These are phyloP conservation scores for Calonectria hongkongensis DNA, from an alignment of 2,329 filamentous ascomycete species.

Conservation along the genomic window DNA sequence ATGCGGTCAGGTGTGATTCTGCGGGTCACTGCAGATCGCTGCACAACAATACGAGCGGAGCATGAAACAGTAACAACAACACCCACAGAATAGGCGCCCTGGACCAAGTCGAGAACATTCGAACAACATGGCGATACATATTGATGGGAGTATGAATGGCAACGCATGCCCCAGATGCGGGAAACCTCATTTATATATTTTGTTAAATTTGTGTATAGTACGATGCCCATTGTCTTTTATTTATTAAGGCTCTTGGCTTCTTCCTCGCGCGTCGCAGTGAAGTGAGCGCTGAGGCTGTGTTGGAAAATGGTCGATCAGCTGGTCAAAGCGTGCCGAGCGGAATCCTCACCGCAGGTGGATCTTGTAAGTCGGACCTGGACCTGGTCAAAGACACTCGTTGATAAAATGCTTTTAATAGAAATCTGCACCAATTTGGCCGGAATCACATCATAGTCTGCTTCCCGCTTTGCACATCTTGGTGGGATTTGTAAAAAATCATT, in stretches of 20 bases:
- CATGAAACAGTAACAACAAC: background rate
- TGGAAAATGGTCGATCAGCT: background rate
- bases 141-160: background rate
- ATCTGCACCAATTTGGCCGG: background rate
- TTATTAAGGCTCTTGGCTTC: background rate
- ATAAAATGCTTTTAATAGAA: constrained; percentile 21
- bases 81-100: background rate
- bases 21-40: background rate
- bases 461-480: background rate
- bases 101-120: background rate
- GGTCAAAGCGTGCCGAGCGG: background rate
- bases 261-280: background rate
- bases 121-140: background rate
- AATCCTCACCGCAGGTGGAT: background rate
- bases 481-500: background rate
- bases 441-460: constrained; percentile 2
- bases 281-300: background rate
- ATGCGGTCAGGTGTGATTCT: background rate
- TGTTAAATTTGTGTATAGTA: background rate
- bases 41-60: background rate
- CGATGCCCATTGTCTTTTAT: background rate
- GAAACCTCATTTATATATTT: background rate
- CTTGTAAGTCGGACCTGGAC: background rate
- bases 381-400: background rate
- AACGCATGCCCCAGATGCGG: background rate